Evolutionary conservation across 257 asterid genomes (phyloP), one percentile per base, ranked within the genome.

Genomic region (Nicotiana undulata): DNA sequence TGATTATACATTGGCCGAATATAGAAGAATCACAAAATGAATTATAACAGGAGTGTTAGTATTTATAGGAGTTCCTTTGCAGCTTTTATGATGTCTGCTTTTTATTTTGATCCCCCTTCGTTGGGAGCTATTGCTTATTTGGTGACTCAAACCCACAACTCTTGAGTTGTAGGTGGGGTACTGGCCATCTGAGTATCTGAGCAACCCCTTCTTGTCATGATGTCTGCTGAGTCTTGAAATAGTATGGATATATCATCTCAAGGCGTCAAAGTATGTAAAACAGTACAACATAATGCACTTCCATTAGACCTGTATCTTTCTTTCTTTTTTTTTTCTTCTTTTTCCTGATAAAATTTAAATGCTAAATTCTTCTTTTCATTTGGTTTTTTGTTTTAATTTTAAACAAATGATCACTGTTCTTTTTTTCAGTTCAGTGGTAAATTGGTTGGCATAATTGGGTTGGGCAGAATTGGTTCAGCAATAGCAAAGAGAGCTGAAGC

Each of bases 401-500:
- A 22, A 49, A 0, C 61, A 7, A 74, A 49, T 24, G 16, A 49
- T 74, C 60, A 74, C 24, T 74, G 79, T 40, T 24, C 44, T 15
- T 86, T 82, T 70, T 79, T 81, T 80, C 91, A 94, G 98, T 91
- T 94, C 83, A 91, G 90, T 77, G 98, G 96, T 44, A 92, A 91
- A 85, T 83, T 88, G 49, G 85, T 94, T 9, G 98, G 97, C 68
- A 90, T 94, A 79, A 75, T 92, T 22, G 97, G 98, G 66, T 76
- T 94, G 82, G 98, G 98, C 76, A 90, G 97, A 83, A 94, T 94
- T 5, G 98, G 98, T 13, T 84, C 89, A 3, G 97, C 97, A 49
- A 87, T 94, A 61, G 97, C 98, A 10, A 90, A 84, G 77, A 86
- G 97, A 85, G 96, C 93, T 2, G 88, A 86, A 77, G 97, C 94